Base-by-base conservation (phyloP, 2,329 filamentous ascomycete genomes). In the Neocatenulostroma microsporum region DNA sequence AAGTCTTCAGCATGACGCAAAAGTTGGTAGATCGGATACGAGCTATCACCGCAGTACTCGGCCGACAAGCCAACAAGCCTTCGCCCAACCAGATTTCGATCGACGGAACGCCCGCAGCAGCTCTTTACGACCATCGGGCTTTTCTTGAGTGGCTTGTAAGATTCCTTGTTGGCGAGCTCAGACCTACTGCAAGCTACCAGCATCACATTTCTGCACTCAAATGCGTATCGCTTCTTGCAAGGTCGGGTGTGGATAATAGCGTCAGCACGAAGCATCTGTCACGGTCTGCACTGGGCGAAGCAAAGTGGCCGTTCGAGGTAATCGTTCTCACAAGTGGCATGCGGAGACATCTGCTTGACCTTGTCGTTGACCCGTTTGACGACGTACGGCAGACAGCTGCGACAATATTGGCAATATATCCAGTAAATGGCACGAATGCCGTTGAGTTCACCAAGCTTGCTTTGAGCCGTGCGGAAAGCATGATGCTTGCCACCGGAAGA, bases 301-400 rank as follows among this genome's bases (percentile, higher is more conserved):
- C 63, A 3, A 61, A 58, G 21, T 78, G 74, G 73, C 62, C 65
- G 3, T 66, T 70, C 40, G 54, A 62, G 14, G 39, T 73, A 10
- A 55, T 63, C 3, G 57, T 76, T 3, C 60, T 72, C 13, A 61
- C 57, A 34, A 9, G 31, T 2, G 45, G 47, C 3, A 34, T 81
- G 64, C 61, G 76, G 9, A 70, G 82, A 31, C 67, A 79, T 4
- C 65, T 96, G 5, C 65, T 88, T 11, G 86, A 94, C 57, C 73
- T 94, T 15, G 62, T 94, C 6, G 69, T 94, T 54, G 84, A 98
- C 51, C 85, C 89, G 0, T 98, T 94, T 53, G 91, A 96, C 39
- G 91, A 98, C 58, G 83, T 96, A 4, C 74, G 89, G 47, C 76
- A 64, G 30, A 63, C 61, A 1, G 63, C 75, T 6, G 59, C 70